Evolutionary conservation across 2,329 filamentous ascomycete species (phyloP).

Genomic region (Parastagonospora avenae): DNA sequence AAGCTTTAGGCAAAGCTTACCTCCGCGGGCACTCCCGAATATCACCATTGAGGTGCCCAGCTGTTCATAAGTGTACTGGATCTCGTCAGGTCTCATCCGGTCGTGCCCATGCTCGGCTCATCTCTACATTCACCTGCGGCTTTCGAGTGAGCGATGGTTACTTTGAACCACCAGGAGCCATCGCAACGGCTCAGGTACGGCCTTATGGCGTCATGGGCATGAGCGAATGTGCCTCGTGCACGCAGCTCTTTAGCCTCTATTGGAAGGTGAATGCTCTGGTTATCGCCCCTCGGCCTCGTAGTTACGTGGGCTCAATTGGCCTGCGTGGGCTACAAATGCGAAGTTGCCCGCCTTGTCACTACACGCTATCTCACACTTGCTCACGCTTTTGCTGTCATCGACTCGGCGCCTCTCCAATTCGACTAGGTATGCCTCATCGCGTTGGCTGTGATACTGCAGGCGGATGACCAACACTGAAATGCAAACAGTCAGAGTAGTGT

Average conservation of each 20-base stretch:
- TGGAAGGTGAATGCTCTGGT: slow-evolving; percentile 14
- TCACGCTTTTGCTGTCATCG: no score
- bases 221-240: slow-evolving; percentile 4
- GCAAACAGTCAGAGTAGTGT: no score
- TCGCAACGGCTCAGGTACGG: no score
- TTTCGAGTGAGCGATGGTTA: no score
- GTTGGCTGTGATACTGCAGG: background rate
- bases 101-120: no score
- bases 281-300: slow-evolving; percentile 4
- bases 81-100: no score
- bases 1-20: slow-evolving; percentile 5
- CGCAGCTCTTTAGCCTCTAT: slow-evolving; percentile 14
- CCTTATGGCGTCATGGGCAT: slow-evolving; percentile 8
- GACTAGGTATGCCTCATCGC: background rate
- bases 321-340: background rate
- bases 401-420: no score
- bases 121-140: no score
- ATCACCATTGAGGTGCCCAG: no score
- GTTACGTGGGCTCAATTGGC: background rate
- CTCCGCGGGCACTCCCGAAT: background rate
- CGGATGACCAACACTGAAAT: background rate
- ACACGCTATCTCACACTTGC: no score
- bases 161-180: no score
- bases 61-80: no score
- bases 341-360: background rate